A percentile compares a stretch with the other conserved stretches of the same genome.
Evolutionary conservation across 139 green algal species (phyloP).

Genomic region (Coelastrella sp.): DNA sequence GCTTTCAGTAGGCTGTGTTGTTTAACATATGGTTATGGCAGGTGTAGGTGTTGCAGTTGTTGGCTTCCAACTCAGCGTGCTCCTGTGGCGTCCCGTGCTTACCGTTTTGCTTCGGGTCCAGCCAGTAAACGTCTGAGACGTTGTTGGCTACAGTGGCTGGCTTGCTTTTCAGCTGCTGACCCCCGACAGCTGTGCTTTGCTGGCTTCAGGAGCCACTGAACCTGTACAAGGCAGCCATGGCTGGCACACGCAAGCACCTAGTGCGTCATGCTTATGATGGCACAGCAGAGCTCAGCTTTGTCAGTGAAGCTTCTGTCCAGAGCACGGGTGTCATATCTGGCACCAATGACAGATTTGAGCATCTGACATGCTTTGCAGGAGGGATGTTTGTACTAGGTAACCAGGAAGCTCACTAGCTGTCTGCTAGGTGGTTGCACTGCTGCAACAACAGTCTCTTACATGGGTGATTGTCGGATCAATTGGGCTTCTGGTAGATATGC

Average conservation of each 20-base stretch:
- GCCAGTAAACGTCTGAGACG: no score
- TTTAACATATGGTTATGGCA: no score
- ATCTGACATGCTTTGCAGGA: conserved; percentile 91
- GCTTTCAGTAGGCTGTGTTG: no score
- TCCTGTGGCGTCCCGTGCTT: background rate
- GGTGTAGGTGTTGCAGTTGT: no score
- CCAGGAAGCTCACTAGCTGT: background rate
- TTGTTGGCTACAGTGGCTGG: no score
- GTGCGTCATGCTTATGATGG: conserved; percentile 54
- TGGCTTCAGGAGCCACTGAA: conserved; percentile 54
- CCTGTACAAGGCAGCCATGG: conserved; percentile 71
- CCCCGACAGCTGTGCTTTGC: background rate
- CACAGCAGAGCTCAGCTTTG: conserved; percentile 55
- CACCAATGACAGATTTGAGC: conserved; percentile 73
- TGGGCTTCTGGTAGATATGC: no score
- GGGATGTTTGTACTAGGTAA: conserved; percentile 86
- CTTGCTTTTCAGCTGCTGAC: no score
- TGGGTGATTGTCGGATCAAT: no score
- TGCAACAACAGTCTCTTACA: no score
- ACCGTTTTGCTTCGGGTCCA: no score
- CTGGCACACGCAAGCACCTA: conserved; percentile 71
- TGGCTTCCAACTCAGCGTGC: background rate
- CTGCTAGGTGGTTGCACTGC: background rate
- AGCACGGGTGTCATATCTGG: background rate
- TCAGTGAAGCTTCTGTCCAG: conserved; percentile 61